These are phyloP conservation scores for Malassezia pachydermatis DNA, from an alignment of 1,284 basidiomycete genomes.

Conservation along the genomic window DNA sequence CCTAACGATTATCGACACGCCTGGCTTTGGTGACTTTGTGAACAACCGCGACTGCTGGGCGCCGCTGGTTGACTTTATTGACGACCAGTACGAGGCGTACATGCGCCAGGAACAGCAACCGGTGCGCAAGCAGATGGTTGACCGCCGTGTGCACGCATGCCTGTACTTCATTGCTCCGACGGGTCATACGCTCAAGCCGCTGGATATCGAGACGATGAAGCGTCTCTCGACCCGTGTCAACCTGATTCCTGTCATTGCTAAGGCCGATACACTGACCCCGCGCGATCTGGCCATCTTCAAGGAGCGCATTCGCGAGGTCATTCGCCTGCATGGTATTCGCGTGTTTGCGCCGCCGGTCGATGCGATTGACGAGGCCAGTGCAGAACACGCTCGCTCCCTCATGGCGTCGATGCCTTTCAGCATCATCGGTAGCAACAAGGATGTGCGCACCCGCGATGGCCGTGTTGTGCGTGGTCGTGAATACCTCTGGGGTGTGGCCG, in stretches of 20 bases:
- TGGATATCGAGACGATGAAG: conserved; percentile 99
- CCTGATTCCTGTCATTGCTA: conserved; percentile 92
- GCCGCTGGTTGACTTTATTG: conserved; percentile 97
- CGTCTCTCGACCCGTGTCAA: conserved; percentile 88
- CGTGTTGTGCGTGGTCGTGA: conserved; percentile 90
- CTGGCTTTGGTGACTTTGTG: conserved; percentile 95
- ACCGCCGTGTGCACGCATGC: conserved; percentile 91
- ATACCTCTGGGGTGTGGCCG: conserved; percentile 99
- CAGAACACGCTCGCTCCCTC: conserved; percentile 79
- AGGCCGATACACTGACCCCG: conserved; percentile 91
- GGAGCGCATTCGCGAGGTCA: conserved; percentile 77
- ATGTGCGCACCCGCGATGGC: conserved; percentile 82
- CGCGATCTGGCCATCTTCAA: conserved; percentile 85
- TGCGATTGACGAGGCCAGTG: conserved; percentile 72
- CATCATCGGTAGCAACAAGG: conserved; percentile 92
- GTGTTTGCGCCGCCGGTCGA: conserved; percentile 91
- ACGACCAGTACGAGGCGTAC: conserved; percentile 98
- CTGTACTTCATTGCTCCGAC: conserved; percentile 94
- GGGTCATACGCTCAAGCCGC: conserved; percentile 91
- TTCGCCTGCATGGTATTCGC: conserved; percentile 80
- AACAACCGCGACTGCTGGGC: conserved; percentile 98
- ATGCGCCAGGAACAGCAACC: conserved; percentile 99
- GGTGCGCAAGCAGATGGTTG: conserved; percentile 78
- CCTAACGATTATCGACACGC: conserved; percentile 95
- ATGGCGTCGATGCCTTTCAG: conserved; percentile 84